phyloP scores from a whole-genome alignment of 495 filamentous ascomycete genomes.

The Podospora didyma region DNA sequence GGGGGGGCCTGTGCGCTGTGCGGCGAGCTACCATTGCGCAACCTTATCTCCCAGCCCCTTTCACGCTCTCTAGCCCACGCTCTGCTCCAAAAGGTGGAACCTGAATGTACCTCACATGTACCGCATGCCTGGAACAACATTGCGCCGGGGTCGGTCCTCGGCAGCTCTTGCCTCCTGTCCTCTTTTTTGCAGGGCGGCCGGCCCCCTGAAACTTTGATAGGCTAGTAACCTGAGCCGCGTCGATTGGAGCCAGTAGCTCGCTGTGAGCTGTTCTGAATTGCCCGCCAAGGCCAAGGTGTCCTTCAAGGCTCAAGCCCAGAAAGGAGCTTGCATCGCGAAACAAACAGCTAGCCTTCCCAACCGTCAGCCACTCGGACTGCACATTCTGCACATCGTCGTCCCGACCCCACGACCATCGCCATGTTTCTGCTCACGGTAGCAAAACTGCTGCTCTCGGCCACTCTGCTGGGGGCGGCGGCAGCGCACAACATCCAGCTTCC shows the following conservation, averaged over 20 bases:
- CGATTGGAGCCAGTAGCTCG: not conserved
- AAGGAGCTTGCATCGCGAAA: conserved; percentile 20
- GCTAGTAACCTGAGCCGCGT: conserved; percentile 8
- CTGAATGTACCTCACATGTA: conserved; percentile 8
- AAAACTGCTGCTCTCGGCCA: conserved; percentile 59
- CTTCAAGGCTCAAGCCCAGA: conserved; percentile 10
- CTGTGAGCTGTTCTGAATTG: conserved; percentile 6
- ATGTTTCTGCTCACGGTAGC: conserved; percentile 37
- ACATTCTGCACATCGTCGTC: not conserved
- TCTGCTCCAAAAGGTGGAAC: not conserved
- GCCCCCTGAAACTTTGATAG: conserved; percentile 2
- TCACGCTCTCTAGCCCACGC: not conserved
- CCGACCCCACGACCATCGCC: conserved; percentile 4
- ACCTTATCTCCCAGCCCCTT: conserved; percentile 25
- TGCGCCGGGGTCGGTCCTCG: conserved; percentile 15
- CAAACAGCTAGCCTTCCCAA: not conserved
- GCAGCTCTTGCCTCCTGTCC: not conserved
- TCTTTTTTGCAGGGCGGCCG: conserved; percentile 7
- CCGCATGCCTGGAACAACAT: conserved; percentile 20
- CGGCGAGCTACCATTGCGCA: conserved; percentile 19
- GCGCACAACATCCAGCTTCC: conserved; percentile 95
- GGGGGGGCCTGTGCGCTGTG: conserved; percentile 8
- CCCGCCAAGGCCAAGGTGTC: conserved; percentile 22
- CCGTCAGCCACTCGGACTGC: not conserved
- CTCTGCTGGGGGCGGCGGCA: conserved; percentile 56